These are phyloP conservation scores for Tricholoma bakamatsutake DNA, from an alignment of 768 basidiomycete genomes.

Conservation along the genomic window DNA sequence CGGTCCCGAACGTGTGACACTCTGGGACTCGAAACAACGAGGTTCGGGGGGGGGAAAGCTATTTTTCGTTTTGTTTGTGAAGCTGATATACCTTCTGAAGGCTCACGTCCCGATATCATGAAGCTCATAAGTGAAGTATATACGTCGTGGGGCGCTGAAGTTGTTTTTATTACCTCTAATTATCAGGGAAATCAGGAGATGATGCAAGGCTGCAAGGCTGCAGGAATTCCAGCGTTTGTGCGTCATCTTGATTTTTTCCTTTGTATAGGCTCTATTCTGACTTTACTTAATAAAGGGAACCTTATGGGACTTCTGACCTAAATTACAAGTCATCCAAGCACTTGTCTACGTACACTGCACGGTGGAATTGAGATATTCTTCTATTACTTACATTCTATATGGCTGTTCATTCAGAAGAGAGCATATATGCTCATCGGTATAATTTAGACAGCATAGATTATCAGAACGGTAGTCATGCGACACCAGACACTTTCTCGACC, in stretches of 20 bases:
- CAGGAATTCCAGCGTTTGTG: conserved; percentile 64
- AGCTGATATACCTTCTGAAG: conserved; percentile 18
- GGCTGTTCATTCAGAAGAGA: neutral
- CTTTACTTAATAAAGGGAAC: conserved; percentile 38
- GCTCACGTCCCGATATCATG: conserved; percentile 74
- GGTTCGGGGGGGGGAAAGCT: conserved; percentile 28
- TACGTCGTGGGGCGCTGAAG: conserved; percentile 74
- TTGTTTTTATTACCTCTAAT: conserved; percentile 83
- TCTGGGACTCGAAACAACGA: conserved; percentile 76
- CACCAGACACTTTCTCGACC: neutral
- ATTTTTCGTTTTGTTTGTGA: neutral
- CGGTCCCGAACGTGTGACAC: conserved; percentile 60
- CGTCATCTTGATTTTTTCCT: conserved; percentile 11
- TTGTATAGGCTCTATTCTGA: neutral
- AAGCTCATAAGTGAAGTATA: conserved; percentile 70
- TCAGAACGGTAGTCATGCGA: neutral
- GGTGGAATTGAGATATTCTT: neutral
- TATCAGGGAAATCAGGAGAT: conserved; percentile 73
- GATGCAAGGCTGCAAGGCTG: conserved; percentile 74
- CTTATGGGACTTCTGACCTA: conserved; percentile 61
- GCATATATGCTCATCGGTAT: neutral
- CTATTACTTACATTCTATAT: neutral
- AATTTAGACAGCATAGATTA: neutral
- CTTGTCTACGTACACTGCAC: neutral
- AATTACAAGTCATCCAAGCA: neutral